phyloP scores from a whole-genome alignment of 306 rosid genomes.

The Pyrus betulifolia region DNA sequence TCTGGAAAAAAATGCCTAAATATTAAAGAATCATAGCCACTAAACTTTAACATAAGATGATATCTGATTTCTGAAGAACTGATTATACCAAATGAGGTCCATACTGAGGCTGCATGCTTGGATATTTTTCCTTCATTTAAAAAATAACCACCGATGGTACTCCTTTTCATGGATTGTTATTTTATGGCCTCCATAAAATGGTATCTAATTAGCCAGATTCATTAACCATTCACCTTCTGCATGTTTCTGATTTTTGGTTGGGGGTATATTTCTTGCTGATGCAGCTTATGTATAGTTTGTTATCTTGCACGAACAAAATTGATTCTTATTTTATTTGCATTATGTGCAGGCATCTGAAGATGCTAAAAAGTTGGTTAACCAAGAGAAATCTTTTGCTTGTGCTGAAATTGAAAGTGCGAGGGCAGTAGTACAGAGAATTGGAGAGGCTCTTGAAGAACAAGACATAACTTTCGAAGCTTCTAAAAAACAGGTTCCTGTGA shows the following conservation, averaged over 20 bases:
- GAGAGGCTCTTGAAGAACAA: slow-evolving; percentile 88
- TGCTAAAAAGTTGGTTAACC: slow-evolving; percentile 91
- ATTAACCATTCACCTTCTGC: background rate
- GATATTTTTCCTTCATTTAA: background rate
- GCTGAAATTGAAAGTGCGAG: slow-evolving; percentile 98
- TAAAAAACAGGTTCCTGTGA: slow-evolving; percentile 51
- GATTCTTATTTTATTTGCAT: background rate
- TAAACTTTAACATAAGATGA: background rate
- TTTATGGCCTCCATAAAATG: background rate
- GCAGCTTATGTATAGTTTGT: background rate
- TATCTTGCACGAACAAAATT: background rate
- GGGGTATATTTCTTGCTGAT: background rate
- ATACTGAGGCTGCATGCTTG: background rate
- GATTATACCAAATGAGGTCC: background rate
- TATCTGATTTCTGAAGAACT: background rate
- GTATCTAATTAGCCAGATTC: background rate
- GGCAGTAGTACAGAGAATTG: slow-evolving; percentile 83
- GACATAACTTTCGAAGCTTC: slow-evolving; percentile 53
- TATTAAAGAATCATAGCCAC: background rate
- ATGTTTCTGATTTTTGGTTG: background rate
- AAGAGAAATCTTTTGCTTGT: slow-evolving; percentile 93
- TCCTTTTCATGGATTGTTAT: background rate
- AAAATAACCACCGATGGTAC: background rate
- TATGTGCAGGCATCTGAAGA: slow-evolving; percentile 82
- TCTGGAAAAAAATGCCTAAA: background rate